Evolutionary conservation across 352 stramenopile species (phyloP).

Genomic region (Phytophthora uliginosa): DNA sequence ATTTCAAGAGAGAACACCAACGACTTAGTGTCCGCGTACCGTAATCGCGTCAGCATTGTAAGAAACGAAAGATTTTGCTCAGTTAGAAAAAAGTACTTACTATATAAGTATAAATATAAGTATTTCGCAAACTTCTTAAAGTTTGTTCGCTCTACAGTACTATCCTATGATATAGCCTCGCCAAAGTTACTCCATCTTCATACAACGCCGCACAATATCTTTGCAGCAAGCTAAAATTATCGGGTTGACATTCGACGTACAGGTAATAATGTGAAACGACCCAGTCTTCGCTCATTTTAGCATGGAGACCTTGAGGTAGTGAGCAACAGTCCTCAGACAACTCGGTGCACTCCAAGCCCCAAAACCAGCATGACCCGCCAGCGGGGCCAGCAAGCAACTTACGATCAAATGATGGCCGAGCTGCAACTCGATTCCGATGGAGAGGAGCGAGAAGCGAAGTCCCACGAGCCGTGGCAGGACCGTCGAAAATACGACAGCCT

Average conservation of each 20-base stretch:
- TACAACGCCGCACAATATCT: too few species aligned
- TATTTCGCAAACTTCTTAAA: too few species aligned
- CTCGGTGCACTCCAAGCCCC: not conserved
- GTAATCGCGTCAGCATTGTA: too few species aligned
- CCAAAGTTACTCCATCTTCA: too few species aligned
- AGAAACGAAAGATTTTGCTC: too few species aligned
- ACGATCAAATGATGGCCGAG: constrained; percentile 45
- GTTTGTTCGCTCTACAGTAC: too few species aligned
- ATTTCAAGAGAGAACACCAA: too few species aligned
- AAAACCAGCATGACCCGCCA: constrained; percentile 11
- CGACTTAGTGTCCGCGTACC: too few species aligned
- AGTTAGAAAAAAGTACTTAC: too few species aligned
- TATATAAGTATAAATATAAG: too few species aligned
- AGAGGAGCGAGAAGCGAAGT: constrained; percentile 23
- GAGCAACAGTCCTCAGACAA: not conserved
- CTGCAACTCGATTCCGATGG: constrained; percentile 35
- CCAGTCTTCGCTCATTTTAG: not conserved
- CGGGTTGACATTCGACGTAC: not conserved
- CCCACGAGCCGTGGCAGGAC: constrained; percentile 1
- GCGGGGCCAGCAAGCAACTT: constrained; percentile 22
- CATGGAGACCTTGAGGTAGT: not conserved
- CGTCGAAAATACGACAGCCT: constrained; percentile 1
- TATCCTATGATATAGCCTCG: too few species aligned
- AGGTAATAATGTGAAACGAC: constrained; percentile 13
- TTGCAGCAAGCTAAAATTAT: constrained; percentile 10